Conservation (phyloP, 1,139 yeast genomes). For the Candida tropicalis region DNA sequence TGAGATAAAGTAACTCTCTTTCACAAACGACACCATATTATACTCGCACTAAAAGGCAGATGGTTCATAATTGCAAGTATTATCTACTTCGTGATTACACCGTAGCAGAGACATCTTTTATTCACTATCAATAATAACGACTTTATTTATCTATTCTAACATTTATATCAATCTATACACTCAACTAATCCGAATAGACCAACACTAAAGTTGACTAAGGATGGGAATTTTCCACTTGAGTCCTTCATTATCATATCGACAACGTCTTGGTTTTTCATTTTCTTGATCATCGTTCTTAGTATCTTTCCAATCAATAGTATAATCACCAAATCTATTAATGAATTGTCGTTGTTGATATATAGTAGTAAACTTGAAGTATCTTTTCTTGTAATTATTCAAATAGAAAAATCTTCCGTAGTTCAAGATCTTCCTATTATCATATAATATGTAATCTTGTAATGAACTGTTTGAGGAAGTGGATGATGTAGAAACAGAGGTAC, state of each 20-base stretch:
- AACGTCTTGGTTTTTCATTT: slow-evolving; percentile 18
- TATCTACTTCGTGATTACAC: too few relatives aligned
- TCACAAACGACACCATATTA: too few relatives aligned
- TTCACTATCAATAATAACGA: too few relatives aligned
- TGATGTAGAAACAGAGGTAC: slow-evolving; percentile 1
- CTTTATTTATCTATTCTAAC: too few relatives aligned
- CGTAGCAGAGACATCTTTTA: too few relatives aligned
- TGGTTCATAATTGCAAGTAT: too few relatives aligned
- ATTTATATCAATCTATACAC: too few relatives aligned
- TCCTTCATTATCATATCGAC: slow-evolving; percentile 44
- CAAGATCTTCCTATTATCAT: slow-evolving; percentile 21
- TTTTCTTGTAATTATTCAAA: slow-evolving; percentile 33
- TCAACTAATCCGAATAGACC: too few relatives aligned
- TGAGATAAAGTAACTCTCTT: too few relatives aligned
- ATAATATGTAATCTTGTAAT: slow-evolving; percentile 9
- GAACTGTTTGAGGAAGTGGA: slow-evolving; percentile 7
- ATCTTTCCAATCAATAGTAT: slow-evolving; percentile 36
- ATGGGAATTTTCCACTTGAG: slow-evolving; percentile 57
- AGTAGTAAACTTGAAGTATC: slow-evolving; percentile 51
- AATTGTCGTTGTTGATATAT: slow-evolving; percentile 50
- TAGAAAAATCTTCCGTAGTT: slow-evolving; percentile 39
- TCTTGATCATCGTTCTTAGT: slow-evolving; percentile 15
- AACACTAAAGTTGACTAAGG: slow-evolving; percentile 37
- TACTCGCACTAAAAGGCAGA: too few relatives aligned
- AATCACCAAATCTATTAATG: slow-evolving; percentile 48